Evolutionary conservation across 805 yeast genomes (phyloP).

Genomic region (Myxozyma neglecta): DNA sequence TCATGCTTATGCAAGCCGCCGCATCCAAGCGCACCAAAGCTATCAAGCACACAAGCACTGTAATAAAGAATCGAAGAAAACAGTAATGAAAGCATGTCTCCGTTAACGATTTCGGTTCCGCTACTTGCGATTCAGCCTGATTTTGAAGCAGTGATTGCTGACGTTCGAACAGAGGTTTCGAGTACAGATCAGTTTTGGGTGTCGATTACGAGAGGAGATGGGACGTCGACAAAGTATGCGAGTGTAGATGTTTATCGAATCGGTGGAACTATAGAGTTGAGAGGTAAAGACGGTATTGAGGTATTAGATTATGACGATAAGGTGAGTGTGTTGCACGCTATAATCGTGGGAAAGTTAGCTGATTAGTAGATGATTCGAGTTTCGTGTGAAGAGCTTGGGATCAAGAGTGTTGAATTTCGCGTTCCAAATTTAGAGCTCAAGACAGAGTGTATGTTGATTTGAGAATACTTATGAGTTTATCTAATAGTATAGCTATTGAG

Average conservation of each 20-base stretch:
- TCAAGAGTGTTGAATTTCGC: conserved; percentile 2
- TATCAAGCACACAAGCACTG: not conserved
- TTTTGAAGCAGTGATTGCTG: conserved; percentile 48
- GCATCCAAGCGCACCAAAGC: too few relatives aligned
- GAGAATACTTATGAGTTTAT: not conserved
- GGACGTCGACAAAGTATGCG: conserved; percentile 36
- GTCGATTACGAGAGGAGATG: conserved; percentile 31
- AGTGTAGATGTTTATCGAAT: conserved; percentile 35
- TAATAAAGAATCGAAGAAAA: not conserved
- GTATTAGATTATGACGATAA: conserved; percentile 13
- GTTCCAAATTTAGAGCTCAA: conserved; percentile 1
- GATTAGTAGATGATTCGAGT: conserved; percentile 3
- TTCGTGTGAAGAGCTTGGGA: conserved; percentile 10
- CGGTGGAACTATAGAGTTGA: conserved; percentile 9
- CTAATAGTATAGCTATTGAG: conserved; percentile 15
- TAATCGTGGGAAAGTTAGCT: not conserved
- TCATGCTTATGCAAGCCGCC: too few relatives aligned
- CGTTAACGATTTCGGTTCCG: conserved; percentile 26
- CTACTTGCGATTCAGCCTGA: conserved; percentile 47
- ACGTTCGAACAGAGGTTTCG: conserved; percentile 37
- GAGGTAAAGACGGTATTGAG: conserved; percentile 27
- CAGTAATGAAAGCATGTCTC: conserved; percentile 10
- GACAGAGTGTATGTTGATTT: conserved; percentile 2
- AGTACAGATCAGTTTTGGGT: conserved; percentile 48
- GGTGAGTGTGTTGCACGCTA: not conserved